Base-by-base conservation (phyloP, 768 basidiomycete genomes). In the Asterophora parasitica region DNA sequence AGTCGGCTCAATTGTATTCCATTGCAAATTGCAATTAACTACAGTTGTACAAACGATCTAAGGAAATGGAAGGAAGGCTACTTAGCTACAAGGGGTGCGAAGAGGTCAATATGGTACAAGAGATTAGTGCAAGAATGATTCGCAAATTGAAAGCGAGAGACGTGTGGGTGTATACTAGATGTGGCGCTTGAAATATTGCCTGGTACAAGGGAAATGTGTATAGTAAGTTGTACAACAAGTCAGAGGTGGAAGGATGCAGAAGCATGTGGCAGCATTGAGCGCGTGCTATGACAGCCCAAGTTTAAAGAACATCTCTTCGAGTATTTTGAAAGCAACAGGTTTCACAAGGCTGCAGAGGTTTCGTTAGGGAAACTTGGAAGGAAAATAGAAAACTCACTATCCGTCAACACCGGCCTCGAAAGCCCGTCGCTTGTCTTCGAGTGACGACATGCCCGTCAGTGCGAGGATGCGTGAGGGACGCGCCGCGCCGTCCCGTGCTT, bases 361-460 rank as follows among this genome's bases (percentile, higher is more conserved):
- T 13, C 16, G 3, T 2, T 19, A 17, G n/a, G 17, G 4, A 7
- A 16, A n/a, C 7, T 19, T 7, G 1, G 10, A 30, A 20, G 23
- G 10, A 26, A 15, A 17, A 12, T 19, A n/a, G 27, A 37, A 7
- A n/a, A 82, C 90, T 54, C 60, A 94, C 92, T 95, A 95, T 69
- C 94, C 93, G 55, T 96, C 90, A 42, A 97, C 92, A 0, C 94
- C 94, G 43, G 88, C 89, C 37, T 89, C 85, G 53, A 95, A 95
- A 0, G 94, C 94, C 55, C 81, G 77, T 17, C 89, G 77, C 64
- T 94, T 95, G 64, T 97, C 92, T 61, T 96, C 94, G 4, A 88
- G 66, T 7, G 93, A 91, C 13, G 94, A 94, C 82, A 92, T 86
- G 16, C 94, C 94, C 1, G 93, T 96, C 48, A 97, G 69, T 3